Base-by-base conservation (phyloP, 192 early-diverging fungal species). In the Geosiphon pyriformis region DNA sequence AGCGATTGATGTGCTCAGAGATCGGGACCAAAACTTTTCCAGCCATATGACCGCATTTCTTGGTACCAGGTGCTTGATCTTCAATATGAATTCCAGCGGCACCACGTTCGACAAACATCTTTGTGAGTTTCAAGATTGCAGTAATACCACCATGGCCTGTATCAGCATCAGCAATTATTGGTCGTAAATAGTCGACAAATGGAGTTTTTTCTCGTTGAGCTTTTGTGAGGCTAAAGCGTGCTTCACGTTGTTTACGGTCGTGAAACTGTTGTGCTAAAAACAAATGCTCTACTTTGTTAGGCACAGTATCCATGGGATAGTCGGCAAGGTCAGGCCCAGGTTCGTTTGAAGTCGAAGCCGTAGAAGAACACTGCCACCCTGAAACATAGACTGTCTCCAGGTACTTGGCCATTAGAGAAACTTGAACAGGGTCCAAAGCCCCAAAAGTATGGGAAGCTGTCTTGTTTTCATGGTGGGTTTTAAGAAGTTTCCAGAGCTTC, bases 21-120 rank as follows among this genome's bases (percentile, higher is more conserved):
- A 96, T 92, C 22, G 96, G 96, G 4, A 98, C 96, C n/a, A 98
- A 77, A 30, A 98, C 96, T 77, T 98, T 98, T 54, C 95, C 95
- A 52, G 93, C 95, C 95, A 98, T 98, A 78, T 98, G 96, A 20
- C 96, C 96, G 75, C 96, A 98, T 85, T 98, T 98, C 75, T 98
- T 98, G 71, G 93, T 95, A 69, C 94, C 93, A 96, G 95, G 74
- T 86, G 90, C 34, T 26, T 66, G 65, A 46, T 66, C 65, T 37
- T 66, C 65, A 56, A 64, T 8, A 27, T 64, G 61, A 25, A 64
- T 47, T 42, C 53, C 65, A 7, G 65, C 65, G 37, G 65, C 65
- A 23, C 65, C 65, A 47, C 54, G 65, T 66, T 66, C 65, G 31
- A 66, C 65, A 56, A 66, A 66, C 65, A 66, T 56, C 29, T 66